Evolutionary conservation across 2,329 filamentous ascomycete species (phyloP).

Genomic region (Neofusicoccum ribis): DNA sequence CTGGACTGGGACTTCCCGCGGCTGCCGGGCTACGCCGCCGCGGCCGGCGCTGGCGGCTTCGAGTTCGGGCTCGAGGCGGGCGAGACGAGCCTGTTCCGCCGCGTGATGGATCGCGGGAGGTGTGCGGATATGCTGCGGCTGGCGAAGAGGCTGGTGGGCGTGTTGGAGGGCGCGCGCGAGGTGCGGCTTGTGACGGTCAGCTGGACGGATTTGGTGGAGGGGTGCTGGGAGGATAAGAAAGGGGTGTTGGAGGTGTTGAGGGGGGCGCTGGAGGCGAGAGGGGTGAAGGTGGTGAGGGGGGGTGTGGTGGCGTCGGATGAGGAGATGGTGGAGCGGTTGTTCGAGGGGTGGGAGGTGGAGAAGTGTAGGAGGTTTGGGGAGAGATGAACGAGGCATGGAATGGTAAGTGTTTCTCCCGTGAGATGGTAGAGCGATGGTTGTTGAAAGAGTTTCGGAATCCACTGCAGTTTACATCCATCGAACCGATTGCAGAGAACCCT

Average conservation of each 20-base stretch:
- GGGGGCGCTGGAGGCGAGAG: background rate
- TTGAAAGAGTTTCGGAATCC: background rate
- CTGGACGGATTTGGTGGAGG: slow-evolving; percentile 10
- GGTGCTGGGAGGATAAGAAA: slow-evolving; percentile 6
- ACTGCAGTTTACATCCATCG: background rate
- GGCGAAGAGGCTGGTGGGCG: slow-evolving; percentile 3
- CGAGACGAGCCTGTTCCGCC: background rate
- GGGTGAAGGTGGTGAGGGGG: background rate
- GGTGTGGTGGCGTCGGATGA: slow-evolving; percentile 3
- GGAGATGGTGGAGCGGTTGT: background rate
- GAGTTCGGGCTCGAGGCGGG: slow-evolving; percentile 7
- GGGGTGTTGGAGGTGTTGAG: background rate
- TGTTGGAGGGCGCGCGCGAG: background rate
- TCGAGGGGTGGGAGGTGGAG: background rate
- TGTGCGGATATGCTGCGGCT: slow-evolving; percentile 4
- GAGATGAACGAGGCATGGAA: background rate
- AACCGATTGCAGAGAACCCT: too few species aligned
- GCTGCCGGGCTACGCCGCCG: background rate
- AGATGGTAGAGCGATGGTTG: background rate
- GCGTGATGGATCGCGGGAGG: background rate
- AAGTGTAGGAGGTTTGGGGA: too few species aligned
- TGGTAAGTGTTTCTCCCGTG: background rate
- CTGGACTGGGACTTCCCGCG: slow-evolving; percentile 5
- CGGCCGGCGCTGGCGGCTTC: background rate
- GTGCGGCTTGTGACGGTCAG: background rate